Percentiles rank a stretch among this genome's conserved stretches.
Evolutionary conservation across 768 basidiomycete species (phyloP).

Genomic region (Termitomyces sp.): DNA sequence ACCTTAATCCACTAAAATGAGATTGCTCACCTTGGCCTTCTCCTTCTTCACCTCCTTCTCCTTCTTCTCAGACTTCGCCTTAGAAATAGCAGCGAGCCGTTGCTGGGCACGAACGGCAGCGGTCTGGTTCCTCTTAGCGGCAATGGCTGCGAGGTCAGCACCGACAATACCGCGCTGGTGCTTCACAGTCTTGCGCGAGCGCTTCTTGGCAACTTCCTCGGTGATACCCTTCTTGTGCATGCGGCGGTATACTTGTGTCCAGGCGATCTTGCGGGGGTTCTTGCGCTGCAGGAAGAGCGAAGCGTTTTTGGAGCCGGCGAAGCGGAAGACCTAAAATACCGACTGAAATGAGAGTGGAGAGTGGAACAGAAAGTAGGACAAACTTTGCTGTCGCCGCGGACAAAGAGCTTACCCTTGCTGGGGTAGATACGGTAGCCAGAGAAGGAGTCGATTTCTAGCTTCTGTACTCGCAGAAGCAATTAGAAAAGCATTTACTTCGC

Average conservation of each 20-base stretch:
- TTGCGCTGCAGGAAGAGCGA: slow-evolving; percentile 99
- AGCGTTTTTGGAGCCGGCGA: slow-evolving; percentile 86
- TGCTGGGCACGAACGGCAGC: slow-evolving; percentile 76
- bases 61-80: slow-evolving; percentile 97
- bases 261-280: slow-evolving; percentile 99
- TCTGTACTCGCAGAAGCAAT: slow-evolving; percentile 42
- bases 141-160: slow-evolving; percentile 87
- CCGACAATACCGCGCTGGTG: slow-evolving; percentile 98
- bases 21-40: slow-evolving; percentile 68
- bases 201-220: slow-evolving; percentile 99
- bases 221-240: slow-evolving; percentile 99
- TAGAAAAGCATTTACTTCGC: slow-evolving; percentile 4
- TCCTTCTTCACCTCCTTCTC: slow-evolving; percentile 92
- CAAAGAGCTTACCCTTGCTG: slow-evolving; percentile 92
- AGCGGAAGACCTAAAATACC: slow-evolving; percentile 80
- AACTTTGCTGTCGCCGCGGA: slow-evolving; percentile 95
- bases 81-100: slow-evolving; percentile 80
- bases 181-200: slow-evolving; percentile 94
- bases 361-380: slow-evolving; percentile 12
- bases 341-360: neutral
- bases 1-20: neutral
- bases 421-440: slow-evolving; percentile 98
- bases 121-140: slow-evolving; percentile 90
- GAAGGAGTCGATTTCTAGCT: slow-evolving; percentile 99
- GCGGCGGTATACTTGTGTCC: slow-evolving; percentile 90